Base-by-base conservation (phyloP, 176 grass and related monocot genomes). In the Raddia guianensis region DNA sequence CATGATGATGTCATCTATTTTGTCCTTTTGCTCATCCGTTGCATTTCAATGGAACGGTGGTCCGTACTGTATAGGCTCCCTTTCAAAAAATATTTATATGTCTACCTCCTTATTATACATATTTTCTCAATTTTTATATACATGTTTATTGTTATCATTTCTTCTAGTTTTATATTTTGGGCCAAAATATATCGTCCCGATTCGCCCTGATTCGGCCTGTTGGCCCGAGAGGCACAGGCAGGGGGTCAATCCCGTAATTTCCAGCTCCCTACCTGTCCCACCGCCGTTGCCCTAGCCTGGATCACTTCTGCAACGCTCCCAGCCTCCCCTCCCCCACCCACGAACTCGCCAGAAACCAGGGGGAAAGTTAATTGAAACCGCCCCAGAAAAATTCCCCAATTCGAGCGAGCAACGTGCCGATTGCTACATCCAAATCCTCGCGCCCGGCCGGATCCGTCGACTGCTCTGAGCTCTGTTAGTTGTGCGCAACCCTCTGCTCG, bases 261-360 rank as follows among this genome's bases (percentile, higher is more conserved):
- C 3, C 6, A 3, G 0, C 57, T 49, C 14, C 3, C 46, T 5
- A 18, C 56, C 16, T 16, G 47, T 72, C 67, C 76, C 42, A 60
- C 49, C 37, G 43, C 53, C 75, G 62, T 80, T 87, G 79, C 88
- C 88, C 88, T 90, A 90, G 65, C 63, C 64, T 37, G 51, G 46
- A 45, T 58, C 80, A 20, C 27, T 49, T 60, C 46, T 10, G 14
- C 19, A n/a, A 72, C 68, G 73, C 60, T 80, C 54, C 56, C 19
- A 66, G 47, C 60, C 56, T 62, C 59, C 73, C 45, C 75, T 19
- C 13, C 60, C 44, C 37, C 9, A 46, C 73, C 55, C 86, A 74
- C 66, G 19, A 89, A 74, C 81, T 77, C 57, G 1, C 71, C 68
- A 11, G 70, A 67, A 68, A 77, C n/a, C 20, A 12, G 49, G 33